Evolutionary conservation across 2,329 filamentous ascomycete genomes (phyloP), one percentile per base, ranked within the genome.

Genomic region (Scedosporium aurantiacum): DNA sequence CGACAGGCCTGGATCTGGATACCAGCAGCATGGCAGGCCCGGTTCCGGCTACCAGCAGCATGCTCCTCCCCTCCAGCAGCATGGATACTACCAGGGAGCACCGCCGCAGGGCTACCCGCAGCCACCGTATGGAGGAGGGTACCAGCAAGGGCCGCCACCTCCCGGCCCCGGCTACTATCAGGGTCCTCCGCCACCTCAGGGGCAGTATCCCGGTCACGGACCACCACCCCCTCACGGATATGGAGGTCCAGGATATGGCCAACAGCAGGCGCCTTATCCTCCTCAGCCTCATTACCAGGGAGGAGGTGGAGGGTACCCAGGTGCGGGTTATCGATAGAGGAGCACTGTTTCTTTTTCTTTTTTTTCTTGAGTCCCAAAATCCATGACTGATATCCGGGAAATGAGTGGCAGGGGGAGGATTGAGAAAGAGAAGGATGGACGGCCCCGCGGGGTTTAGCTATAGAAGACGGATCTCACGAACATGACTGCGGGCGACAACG

Each of bases 71-170:
- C 32, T 10, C 32, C 32, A 37, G 10, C 32, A 37, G 10, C 32
- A 37, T 37, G 32, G 32, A 37, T 37, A 37, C 32, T 37, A 37
- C 32, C 32, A 37, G 32, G 32, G 32, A 37, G 7, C 16, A 4
- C 45, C 45, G 18, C 28, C 12, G 18, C 56, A 58, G 12, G 58
- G 58, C 5, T 55, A 60, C n/a, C 58, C 54, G 47, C 58, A 60
- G 28, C 23, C 16, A 3, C 32, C 58, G 5, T n/a, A 45, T 23
- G 25, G 73, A 37, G 41, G 50, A 54, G 50, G 50, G 3, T 54
- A 54, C 50, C 50, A 54, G 23, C 50, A 54, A 28, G 50, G 50
- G 2, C 43, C 43, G 43, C 50, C 50, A 6, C 58, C 50, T 16
- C 28, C 58, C 3, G 21, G 45, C 12, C 45, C 27, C 7, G 28